Base-by-base conservation (phyloP, 2,329 filamentous ascomycete species). In the Cladorrhinum sp. region DNA sequence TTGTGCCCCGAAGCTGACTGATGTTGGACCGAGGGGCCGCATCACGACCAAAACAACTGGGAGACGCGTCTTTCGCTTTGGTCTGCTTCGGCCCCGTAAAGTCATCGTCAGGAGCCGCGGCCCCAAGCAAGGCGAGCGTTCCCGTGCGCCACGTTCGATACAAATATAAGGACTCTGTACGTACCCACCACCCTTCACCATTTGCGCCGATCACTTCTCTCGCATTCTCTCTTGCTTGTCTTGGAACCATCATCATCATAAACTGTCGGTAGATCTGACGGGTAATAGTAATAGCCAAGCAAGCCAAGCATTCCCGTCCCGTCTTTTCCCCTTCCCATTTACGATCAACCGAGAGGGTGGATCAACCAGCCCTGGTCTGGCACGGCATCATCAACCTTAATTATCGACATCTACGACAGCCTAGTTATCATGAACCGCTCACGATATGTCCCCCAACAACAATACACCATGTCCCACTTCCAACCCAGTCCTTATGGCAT, bases 401-500 rank as follows among this genome's bases (percentile, higher is more conserved):
- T 30, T 10, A 30, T 10, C 26, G 10, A 30, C 26, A 30, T 39
- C 51, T 18, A 55, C 52, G 36, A 36, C 52, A 28, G 33, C n/a
- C 10, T 14, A 55, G 53, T 21, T 55, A 58, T 46, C 55, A 65
- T 65, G 63, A 65, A 63, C 55, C 63, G 61, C 36, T 65, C 63
- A 18, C 61, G 59, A 18, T 65, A 63, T 51, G 48, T 62, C 23
- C 57, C 59, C 1, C 55, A 62, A 18, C 28, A 57, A 16, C 39
- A 14, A 10, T 65, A 63, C 58, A 26, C 59, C 21, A 26, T 58
- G n/a, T 58, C 36, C 48, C 57, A 56, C 4, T 65, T 61, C 57
- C 55, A 58, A 21, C 56, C 33, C 1, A 55, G 58, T 20, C 50
- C 51, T 1, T 63, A 59, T 55, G 58, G 53, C 30, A 21, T 57